Conservation (phyloP, 192 early-diverging fungal species). For the Umbelopsis isabellina region DNA sequence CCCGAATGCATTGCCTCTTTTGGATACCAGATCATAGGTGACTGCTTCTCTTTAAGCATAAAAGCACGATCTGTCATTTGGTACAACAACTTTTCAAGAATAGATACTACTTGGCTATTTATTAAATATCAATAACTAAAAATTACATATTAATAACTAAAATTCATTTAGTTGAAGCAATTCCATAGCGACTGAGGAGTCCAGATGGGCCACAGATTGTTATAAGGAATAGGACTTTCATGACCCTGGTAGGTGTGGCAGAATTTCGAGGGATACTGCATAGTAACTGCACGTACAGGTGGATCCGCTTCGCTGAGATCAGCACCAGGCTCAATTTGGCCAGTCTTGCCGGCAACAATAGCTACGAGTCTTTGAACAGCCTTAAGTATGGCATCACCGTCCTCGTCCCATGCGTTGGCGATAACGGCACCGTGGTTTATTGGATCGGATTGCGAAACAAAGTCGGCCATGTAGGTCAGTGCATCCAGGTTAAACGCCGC, state of each 20-base stretch:
- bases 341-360: neutral
- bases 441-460: constrained; percentile 7
- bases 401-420: neutral
- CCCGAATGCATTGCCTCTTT: no score
- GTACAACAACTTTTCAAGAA: no score
- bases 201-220: constrained; percentile 13
- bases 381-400: neutral
- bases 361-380: neutral
- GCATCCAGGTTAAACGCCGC: constrained; percentile 8
- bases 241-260: neutral
- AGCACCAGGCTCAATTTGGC: constrained; percentile 13
- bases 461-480: constrained; percentile 9
- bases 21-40: no score
- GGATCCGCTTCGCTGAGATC: neutral
- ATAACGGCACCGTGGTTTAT: neutral
- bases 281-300: neutral
- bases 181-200: neutral
- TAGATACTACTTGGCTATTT: no score
- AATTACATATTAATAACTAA: no score
- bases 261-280: neutral
- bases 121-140: no score
- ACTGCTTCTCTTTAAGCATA: no score
- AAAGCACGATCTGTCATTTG: no score
- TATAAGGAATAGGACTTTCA: constrained; percentile 1
- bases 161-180: no score